Evolutionary conservation across 139 green algal species (phyloP), one percentile per base, ranked within the genome.

Genomic region (Chlamydomonas applanata): DNA sequence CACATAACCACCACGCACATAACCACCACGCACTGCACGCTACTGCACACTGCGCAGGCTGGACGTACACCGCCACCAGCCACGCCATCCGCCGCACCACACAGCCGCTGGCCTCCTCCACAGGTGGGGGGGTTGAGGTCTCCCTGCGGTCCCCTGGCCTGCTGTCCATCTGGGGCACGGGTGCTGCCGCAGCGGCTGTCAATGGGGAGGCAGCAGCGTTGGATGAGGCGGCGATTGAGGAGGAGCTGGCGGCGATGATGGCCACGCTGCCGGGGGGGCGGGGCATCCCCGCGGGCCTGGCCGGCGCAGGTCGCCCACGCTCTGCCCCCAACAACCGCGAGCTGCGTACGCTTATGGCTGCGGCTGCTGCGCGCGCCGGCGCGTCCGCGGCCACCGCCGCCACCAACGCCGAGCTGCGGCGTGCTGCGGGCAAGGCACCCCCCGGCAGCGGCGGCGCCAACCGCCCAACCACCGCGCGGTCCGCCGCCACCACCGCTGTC

Each of bases 1-100:
- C n/a, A n/a, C n/a, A n/a, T n/a, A n/a, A n/a, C n/a, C n/a, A n/a
- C n/a, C 54, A n/a, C 54, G 29, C 16, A 62, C 54, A 62, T 24
- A 62, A 9, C 11, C 54, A 62, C 54, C 11, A 29, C 11, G n/a
- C 3, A 24, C 22, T 22, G 30, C 59, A 66, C 59, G 35, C 59
- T 22, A 22, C 17, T 4, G 35, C 59, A 66, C 59, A 66, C 59
- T 49, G 40, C 25, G n/a, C 25, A 66, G 56, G 56, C 40, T 79
- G 74, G 74, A 49, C 54, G 13, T 79, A 79, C 65, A 75, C 75
- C 36, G 44, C 75, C 32, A 75, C 75, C 2, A 54, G 67, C 1
- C 16, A 56, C 2, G 67, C 75, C 3, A 14, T 71, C 14, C 32
- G 34, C 33, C 40, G 57, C 0, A 49, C 67, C 1, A 64, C 69